Base-by-base conservation (phyloP, 2,329 filamentous ascomycete genomes). In the Exophiala alcalophila region DNA sequence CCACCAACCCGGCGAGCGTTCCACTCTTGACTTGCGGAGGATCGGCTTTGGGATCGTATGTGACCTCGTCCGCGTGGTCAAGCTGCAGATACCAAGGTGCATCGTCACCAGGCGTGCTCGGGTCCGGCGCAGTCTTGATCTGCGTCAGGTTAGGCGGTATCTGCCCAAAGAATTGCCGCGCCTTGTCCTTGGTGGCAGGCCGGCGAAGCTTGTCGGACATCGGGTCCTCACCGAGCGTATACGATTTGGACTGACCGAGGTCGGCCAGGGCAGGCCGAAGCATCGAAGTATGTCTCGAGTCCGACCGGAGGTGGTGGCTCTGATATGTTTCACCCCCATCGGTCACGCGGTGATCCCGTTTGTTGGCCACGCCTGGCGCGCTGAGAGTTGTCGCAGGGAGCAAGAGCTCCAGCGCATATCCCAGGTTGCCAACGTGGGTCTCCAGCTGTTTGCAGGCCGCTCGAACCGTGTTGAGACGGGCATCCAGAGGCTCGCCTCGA, bases 401-500 rank as follows among this genome's bases (percentile, higher is more conserved):
- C 18, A 98, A 75, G 18, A 94, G 74, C 60, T 94, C 88, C 16
- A 96, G 72, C 2, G 89, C 89, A 62, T 90, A 92, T 19, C 86
- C 85, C 53, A 96, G 81, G 57, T 96, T 88, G 0, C 86, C 86
- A 9, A 90, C 84, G 57, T 86, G 90, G 14, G 83, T 86, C 62
- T 97, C 89, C 12, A 98, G 72, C 32, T 91, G 85, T 55, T 84
- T 80, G 7, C 83, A 81, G 49, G 87, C 85, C 45, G 80, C 75
- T 38, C 84, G 80, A 45, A 96, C 88, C 50, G 86, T 83, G 52
- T 84, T 85, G 18, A 97, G 67, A 15, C 92, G 81, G 54, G 87
- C 87, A 59, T 96, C 91, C 20, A 98, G 72, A 5, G 90, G 86
- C 61, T 94, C 88, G 2, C 89, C 88, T 29, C 89, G 81, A n/a